Conservation (phyloP, 495 filamentous ascomycete species). For the Penicillium maclennaniae region DNA sequence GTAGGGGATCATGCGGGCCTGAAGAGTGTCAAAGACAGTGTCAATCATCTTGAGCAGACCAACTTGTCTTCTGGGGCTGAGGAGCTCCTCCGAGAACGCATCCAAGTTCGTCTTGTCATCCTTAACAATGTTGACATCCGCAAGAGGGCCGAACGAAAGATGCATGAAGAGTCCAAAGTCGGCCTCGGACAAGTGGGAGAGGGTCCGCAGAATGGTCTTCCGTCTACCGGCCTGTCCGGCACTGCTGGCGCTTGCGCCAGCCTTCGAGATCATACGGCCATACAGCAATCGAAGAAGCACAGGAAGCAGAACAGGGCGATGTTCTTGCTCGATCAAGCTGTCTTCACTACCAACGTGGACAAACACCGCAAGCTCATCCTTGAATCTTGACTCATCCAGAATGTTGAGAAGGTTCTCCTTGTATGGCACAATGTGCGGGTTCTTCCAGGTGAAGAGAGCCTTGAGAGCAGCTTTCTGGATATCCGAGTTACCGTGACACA, state of each 20-base stretch:
- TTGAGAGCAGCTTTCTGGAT: constrained; percentile 81
- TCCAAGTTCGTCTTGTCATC: constrained; percentile 46
- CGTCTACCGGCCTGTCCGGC: constrained; percentile 61
- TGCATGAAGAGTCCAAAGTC: constrained; percentile 75
- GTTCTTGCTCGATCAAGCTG: constrained; percentile 67
- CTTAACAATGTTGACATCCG: constrained; percentile 52
- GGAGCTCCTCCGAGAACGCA: constrained; percentile 48
- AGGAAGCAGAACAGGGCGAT: constrained; percentile 70
- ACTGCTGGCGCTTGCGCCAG: constrained; percentile 52
- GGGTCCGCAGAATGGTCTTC: constrained; percentile 57
- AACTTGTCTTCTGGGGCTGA: constrained; percentile 71
- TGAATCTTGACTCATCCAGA: constrained; percentile 85
- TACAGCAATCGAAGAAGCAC: constrained; percentile 86
- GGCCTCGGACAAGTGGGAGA: constrained; percentile 56
- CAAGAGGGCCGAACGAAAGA: constrained; percentile 73
- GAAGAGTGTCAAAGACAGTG: constrained; percentile 79
- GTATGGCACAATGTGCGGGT: constrained; percentile 67
- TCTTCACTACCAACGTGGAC: constrained; percentile 68
- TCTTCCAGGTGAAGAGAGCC: constrained; percentile 86
- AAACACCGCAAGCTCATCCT: constrained; percentile 84
- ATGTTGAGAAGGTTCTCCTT: constrained; percentile 84
- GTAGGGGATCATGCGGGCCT: constrained; percentile 60
- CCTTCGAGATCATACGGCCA: constrained; percentile 79
- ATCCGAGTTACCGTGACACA: constrained; percentile 84
- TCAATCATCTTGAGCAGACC: constrained; percentile 88